phyloP scores from a whole-genome alignment of 345 rosid genomes.

The Aquilaria malaccensis region DNA sequence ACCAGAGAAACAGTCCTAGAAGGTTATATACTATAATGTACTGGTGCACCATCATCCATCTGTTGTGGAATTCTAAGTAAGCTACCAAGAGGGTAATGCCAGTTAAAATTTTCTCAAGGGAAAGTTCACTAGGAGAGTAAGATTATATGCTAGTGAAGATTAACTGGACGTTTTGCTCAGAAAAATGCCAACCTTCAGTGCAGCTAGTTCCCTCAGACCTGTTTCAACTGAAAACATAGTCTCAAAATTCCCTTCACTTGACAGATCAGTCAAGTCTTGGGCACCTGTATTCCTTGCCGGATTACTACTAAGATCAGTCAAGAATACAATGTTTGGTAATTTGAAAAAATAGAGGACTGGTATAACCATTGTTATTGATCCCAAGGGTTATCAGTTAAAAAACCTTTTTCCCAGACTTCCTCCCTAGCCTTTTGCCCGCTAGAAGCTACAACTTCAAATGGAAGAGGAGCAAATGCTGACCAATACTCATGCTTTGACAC shows the following conservation, averaged over 20 bases:
- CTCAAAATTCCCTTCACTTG: constrained; percentile 98
- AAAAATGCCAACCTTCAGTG: constrained; percentile 56
- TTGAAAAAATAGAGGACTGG: neutral
- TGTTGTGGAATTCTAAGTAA: too few species aligned
- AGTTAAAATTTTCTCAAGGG: too few species aligned
- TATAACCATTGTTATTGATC: neutral
- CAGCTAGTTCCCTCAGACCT: constrained; percentile 87
- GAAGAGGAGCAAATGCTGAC: constrained; percentile 98
- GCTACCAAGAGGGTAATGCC: too few species aligned
- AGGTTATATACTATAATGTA: too few species aligned
- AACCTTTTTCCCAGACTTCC: constrained; percentile 56
- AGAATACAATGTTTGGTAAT: too few species aligned
- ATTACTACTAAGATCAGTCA: constrained; percentile 19
- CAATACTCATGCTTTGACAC: constrained; percentile 71
- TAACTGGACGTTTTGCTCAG: too few species aligned
- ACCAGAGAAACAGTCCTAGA: too few species aligned
- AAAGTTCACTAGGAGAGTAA: too few species aligned
- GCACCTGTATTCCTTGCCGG: constrained; percentile 41
- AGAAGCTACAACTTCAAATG: constrained; percentile 88
- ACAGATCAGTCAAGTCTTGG: constrained; percentile 62
- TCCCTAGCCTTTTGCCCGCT: constrained; percentile 97
- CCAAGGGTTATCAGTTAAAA: constrained; percentile 17
- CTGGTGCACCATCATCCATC: too few species aligned
- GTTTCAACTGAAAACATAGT: constrained; percentile 97
- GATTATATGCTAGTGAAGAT: too few species aligned